Evolutionary conservation across 805 yeast species (phyloP).

Genomic region (Candida verbasci): DNA sequence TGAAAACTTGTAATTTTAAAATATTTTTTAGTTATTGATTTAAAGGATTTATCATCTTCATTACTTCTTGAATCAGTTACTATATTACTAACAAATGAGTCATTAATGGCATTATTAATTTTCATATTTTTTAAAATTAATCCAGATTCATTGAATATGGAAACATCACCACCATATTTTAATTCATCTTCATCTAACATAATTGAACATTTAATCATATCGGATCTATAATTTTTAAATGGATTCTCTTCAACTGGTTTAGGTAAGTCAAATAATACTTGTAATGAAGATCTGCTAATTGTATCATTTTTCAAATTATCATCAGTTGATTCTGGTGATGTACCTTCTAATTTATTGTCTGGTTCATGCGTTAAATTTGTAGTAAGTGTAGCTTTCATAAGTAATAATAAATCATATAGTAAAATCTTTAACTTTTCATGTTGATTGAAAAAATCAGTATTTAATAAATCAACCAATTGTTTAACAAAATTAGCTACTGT

Average conservation of each 20-base stretch:
- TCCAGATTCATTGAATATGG: slow-evolving; percentile 24
- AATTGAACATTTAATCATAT: slow-evolving; percentile 15
- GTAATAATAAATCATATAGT: slow-evolving; percentile 54
- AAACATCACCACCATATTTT: slow-evolving; percentile 26
- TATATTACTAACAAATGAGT: slow-evolving; percentile 5
- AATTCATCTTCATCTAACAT: slow-evolving; percentile 32
- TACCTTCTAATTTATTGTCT: slow-evolving; percentile 6
- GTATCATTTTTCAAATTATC: slow-evolving; percentile 1
- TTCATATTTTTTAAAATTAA: slow-evolving; percentile 16
- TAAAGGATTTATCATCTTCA: background rate
- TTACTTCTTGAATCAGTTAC: background rate
- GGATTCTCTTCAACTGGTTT: slow-evolving; percentile 23
- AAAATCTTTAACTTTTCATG: slow-evolving; percentile 50
- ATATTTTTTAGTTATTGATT: background rate
- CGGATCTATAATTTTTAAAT: slow-evolving; percentile 13
- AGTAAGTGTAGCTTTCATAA: slow-evolving; percentile 42
- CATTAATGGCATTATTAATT: slow-evolving; percentile 9
- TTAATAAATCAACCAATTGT: slow-evolving; percentile 43
- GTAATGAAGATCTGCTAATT: slow-evolving; percentile 1
- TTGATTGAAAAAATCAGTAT: slow-evolving; percentile 35
- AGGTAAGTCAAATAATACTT: slow-evolving; percentile 24
- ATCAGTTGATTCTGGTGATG: slow-evolving; percentile 4
- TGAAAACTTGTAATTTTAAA: slow-evolving; percentile 34
- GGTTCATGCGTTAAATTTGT: slow-evolving; percentile 12
- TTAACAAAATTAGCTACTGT: slow-evolving; percentile 38